Evolutionary conservation across 2,329 filamentous ascomycete genomes (phyloP).

Genomic region (Gaeumannomyces tritici): DNA sequence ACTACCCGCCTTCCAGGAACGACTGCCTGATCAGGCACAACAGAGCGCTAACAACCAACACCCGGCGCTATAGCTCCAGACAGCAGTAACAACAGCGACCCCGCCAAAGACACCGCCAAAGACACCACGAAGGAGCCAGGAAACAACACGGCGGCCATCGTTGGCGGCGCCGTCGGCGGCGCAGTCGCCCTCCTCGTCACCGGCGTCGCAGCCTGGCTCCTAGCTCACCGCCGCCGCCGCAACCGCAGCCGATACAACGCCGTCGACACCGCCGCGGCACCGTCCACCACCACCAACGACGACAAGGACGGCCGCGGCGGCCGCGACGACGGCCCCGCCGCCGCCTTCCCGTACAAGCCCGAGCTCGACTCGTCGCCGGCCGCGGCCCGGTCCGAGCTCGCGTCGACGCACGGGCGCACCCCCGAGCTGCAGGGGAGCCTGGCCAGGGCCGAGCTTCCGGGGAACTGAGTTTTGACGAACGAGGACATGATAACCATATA

Average conservation of each 20-base stretch:
- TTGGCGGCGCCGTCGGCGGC: conserved; percentile 80
- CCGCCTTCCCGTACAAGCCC: not conserved
- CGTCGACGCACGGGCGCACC: not conserved
- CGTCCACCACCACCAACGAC: too few species aligned
- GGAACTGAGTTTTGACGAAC: not conserved
- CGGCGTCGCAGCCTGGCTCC: conserved; percentile 49
- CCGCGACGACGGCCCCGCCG: too few species aligned
- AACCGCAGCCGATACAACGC: not conserved
- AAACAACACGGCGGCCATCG: conserved; percentile 69
- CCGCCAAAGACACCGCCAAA: too few species aligned
- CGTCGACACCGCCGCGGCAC: not conserved
- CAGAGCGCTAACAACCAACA: not conserved
- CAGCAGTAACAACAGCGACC: not conserved
- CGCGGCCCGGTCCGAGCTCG: not conserved
- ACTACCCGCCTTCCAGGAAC: not conserved
- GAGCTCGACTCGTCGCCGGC: not conserved
- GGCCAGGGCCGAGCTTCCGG: not conserved
- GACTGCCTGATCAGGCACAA: too few species aligned
- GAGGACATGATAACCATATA: not conserved
- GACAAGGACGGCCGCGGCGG: not conserved
- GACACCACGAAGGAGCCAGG: not conserved
- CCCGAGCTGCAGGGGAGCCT: not conserved
- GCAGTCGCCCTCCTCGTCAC: conserved; percentile 52
- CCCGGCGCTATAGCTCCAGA: not conserved
- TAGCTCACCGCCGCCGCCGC: conserved; percentile 56